Base-by-base conservation (phyloP, 805 yeast genomes). In the Candida ficus region DNA sequence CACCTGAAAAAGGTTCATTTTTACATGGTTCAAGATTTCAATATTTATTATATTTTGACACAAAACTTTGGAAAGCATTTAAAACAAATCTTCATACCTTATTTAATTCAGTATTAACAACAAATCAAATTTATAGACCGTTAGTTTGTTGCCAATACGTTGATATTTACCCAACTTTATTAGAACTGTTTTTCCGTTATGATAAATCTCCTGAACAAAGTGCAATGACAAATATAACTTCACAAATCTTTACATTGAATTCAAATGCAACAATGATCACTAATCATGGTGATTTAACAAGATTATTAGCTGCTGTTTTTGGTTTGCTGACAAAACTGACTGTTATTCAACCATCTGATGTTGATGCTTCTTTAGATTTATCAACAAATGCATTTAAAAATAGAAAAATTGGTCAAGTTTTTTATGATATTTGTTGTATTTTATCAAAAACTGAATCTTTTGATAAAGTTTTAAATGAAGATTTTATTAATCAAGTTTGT, bases 181-280 rank as follows among this genome's bases (percentile, higher is more conserved):
- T 84, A 1, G 86, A 86, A 46, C 67, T 83, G 66, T 85, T 80
- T 49, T 68, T 85, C 35, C 63, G 73, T 0, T 63, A 73, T 35
- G 96, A 88, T 49, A 68, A 89, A 37, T 95, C 87, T 47, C 91
- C 95, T 0, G 95, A 88, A 49, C 65, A 71, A 48, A 83, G 85
- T 25, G 68, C 82, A n/a, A 72, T 87, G 71, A 70, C 80, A 13
- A 71, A 77, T 17, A 56, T 88, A 6, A 81, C 95, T 0, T 77
- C 93, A 0, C 96, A 88, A 60, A 62, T 88, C 5, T 86, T 86
- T 57, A 85, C 95, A 0, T 78, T 89, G 27, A 85, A 91, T 0
- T 67, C 83, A 0, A 80, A 81, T 48, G 82, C 93, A 3, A 76
- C 80, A 0, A 64, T 76, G 21, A 74, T 85, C 20, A 70, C 79